These are phyloP conservation scores for Entomophthora muscae DNA, from an alignment of 371 early-diverging fungal genomes.

Conservation along the genomic window DNA sequence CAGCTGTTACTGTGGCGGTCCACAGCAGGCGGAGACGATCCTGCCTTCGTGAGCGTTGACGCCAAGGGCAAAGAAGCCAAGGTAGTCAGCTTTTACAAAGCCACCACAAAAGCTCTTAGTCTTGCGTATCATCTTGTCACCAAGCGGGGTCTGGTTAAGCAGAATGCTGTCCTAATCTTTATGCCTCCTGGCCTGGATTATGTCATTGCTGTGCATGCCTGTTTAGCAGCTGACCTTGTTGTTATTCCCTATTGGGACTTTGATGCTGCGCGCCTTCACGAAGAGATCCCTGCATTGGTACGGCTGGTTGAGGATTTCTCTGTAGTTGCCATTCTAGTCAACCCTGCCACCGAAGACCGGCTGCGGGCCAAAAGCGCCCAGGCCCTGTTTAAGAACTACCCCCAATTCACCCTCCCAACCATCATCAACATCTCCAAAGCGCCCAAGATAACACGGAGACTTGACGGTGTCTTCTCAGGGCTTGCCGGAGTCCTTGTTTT, in stretches of 20 bases:
- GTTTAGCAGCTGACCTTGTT: slow-evolving; percentile 53
- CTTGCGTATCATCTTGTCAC: slow-evolving; percentile 37
- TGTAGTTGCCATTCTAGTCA: slow-evolving; percentile 33
- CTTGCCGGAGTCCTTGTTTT: slow-evolving; percentile 27
- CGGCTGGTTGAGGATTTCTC: slow-evolving; percentile 37
- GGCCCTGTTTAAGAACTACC: slow-evolving; percentile 11
- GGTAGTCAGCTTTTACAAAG: slow-evolving; percentile 43
- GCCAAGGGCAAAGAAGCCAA: slow-evolving; percentile 36
- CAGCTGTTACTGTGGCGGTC: slow-evolving; percentile 58
- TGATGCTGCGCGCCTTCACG: slow-evolving; percentile 39
- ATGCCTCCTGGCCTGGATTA: slow-evolving; percentile 55
- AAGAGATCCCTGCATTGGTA: slow-evolving; percentile 43
- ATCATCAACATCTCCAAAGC: slow-evolving; percentile 9
- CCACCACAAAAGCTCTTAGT: slow-evolving; percentile 42
- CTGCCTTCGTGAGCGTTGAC: slow-evolving; percentile 41
- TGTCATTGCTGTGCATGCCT: slow-evolving; percentile 56
- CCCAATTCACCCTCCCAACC: slow-evolving; percentile 12
- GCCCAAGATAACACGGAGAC: neutral
- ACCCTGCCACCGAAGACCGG: slow-evolving; percentile 38
- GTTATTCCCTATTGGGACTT: slow-evolving; percentile 52
- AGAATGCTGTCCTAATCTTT: slow-evolving; percentile 44
- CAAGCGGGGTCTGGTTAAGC: slow-evolving; percentile 29
- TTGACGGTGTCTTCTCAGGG: slow-evolving; percentile 20
- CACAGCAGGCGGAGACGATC: slow-evolving; percentile 37
- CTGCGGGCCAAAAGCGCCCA: slow-evolving; percentile 32